Conservation (phyloP, 495 filamentous ascomycete genomes). For the Jackrogersella minutella region DNA sequence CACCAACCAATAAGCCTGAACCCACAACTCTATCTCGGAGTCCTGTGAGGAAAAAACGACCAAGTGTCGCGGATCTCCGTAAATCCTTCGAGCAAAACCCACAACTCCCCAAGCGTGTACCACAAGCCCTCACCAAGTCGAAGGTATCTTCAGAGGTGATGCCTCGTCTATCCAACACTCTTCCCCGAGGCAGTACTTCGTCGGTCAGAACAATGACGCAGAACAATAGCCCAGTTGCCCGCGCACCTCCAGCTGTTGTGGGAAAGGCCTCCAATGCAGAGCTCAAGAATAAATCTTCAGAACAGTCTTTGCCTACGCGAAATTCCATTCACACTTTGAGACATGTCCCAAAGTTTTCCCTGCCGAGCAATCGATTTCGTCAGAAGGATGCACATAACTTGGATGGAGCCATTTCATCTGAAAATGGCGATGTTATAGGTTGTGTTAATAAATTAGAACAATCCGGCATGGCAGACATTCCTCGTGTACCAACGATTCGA, state of each 20-base stretch:
- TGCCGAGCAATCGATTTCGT: slow-evolving; percentile 15
- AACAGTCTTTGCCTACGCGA: not conserved
- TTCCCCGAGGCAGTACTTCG: not conserved
- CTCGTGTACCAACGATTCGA: not conserved
- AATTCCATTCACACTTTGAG: not conserved
- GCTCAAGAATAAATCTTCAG: not conserved
- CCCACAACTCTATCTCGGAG: not conserved
- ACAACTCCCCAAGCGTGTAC: not conserved
- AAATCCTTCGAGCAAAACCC: slow-evolving; percentile 44
- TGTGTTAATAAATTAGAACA: not conserved
- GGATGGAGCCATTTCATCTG: slow-evolving; percentile 18
- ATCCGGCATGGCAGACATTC: not conserved
- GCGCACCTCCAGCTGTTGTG: not conserved
- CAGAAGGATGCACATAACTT: slow-evolving; percentile 2
- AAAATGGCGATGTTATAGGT: not conserved
- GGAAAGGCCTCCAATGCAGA: not conserved
- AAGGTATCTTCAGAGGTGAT: not conserved
- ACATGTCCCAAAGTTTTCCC: not conserved
- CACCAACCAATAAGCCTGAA: not conserved
- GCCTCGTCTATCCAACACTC: not conserved
- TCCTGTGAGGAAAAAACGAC: slow-evolving; percentile 32
- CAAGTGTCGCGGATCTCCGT: slow-evolving; percentile 50
- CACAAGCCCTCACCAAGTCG: not conserved
- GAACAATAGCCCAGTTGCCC: not conserved
- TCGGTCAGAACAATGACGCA: not conserved